Evolutionary conservation across 495 filamentous ascomycete species (phyloP), one percentile per base, ranked within the genome.

Genomic region (Sabuloglossum arenarium): DNA sequence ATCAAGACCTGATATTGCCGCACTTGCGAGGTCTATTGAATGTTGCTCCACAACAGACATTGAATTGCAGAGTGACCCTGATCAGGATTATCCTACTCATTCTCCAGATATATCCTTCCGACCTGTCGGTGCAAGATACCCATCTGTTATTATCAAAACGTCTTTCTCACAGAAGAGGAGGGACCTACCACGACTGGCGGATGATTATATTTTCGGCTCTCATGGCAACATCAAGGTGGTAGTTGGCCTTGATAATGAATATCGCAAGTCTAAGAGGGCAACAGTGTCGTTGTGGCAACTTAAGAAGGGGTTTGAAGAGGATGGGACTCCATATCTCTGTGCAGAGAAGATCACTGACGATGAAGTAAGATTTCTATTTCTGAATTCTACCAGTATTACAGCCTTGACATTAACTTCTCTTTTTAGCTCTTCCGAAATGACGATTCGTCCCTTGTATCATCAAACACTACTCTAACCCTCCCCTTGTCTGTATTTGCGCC

Each of bases 91-190:
- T n/a, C n/a, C n/a, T n/a, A n/a, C n/a, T n/a, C 34, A 39, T 61
- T 58, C 59, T 45, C 67, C 62, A 57, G 65, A 68, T 59, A 56
- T 62, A 46, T 64, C 61, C 32, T 69, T 67, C 53, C 56, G 39
- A n/a, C 64, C 65, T 57, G 6, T 21, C 5, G 42, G 60, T 27
- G 59, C 67, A 46, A 53, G 43, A 50, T 66, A 59, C 55, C 64
- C 61, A 21, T 60, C 64, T 30, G 61, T 69, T 21, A 57, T 68
- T 24, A 62, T 68, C 30, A 64, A 69, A 59, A 59, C 66, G 21
- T 66, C 66, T 56, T 68, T 66, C 61, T 65, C 63, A 29, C 62
- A 67, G 59, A 67, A 66, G 58, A 54, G 49, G 37, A 65, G 65
- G 55, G 51, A 31, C 51, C 53, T 66, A 57, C 16, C 52, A n/a